phyloP scores from a whole-genome alignment of 306 rosid species.

The Citrullus amarus region DNA sequence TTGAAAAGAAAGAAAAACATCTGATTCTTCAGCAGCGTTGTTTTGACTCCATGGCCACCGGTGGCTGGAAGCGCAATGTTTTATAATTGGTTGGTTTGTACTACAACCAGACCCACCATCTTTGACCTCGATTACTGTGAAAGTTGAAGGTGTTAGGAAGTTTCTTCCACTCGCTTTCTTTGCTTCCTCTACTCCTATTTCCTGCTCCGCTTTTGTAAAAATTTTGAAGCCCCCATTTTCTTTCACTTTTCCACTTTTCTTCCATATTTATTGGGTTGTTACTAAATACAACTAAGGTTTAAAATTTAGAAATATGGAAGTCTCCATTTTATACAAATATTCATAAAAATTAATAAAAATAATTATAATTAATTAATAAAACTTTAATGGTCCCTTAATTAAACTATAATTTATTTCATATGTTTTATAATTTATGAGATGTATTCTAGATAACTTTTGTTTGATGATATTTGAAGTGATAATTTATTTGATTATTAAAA shows the following conservation, averaged over 20 bases:
- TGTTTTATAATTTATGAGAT: too few relatives aligned
- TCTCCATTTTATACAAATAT: too few relatives aligned
- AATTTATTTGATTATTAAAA: too few relatives aligned
- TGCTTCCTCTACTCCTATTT: background rate
- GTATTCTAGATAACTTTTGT: too few relatives aligned
- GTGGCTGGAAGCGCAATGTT: background rate
- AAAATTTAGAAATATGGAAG: too few relatives aligned
- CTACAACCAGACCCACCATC: background rate
- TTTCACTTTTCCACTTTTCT: background rate
- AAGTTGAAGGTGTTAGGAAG: background rate
- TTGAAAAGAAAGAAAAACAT: background rate
- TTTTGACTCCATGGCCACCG: background rate
- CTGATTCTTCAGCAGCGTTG: background rate
- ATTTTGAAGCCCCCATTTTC: background rate
- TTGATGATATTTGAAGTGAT: too few relatives aligned
- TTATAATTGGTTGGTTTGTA: background rate
- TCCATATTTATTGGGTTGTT: background rate
- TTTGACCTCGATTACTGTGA: background rate
- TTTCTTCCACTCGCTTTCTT: background rate
- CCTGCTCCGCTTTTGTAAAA: background rate
- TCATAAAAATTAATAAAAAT: too few relatives aligned
- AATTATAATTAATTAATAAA: too few relatives aligned
- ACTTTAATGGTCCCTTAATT: too few relatives aligned
- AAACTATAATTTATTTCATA: too few relatives aligned
- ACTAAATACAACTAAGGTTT: too few relatives aligned